Percentiles rank a stretch among this genome's conserved stretches.
These are phyloP conservation scores for Carallia brachiata DNA, from an alignment of 345 rosid species.

Conservation along the genomic window DNA sequence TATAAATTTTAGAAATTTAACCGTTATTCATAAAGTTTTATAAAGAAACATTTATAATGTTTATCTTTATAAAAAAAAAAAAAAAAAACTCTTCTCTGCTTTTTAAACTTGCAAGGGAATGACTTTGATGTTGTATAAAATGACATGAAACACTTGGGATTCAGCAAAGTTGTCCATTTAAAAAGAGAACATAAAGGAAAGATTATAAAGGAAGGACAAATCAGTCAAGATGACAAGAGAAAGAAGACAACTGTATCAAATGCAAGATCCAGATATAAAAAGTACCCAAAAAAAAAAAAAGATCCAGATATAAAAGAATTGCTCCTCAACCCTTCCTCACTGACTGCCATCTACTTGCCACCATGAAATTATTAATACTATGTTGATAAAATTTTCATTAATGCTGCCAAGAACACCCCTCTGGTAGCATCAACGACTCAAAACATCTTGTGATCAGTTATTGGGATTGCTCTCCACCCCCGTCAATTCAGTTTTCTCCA, in stretches of 20 bases:
- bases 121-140: not conserved
- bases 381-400: conserved; percentile 10
- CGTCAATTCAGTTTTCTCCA: conserved; percentile 13
- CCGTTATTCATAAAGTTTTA: no score
- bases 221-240: conserved; percentile 13
- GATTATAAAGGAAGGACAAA: not conserved
- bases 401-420: conserved; percentile 43
- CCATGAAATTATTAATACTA: conserved; percentile 25
- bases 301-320: conserved; percentile 19
- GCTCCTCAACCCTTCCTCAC: conserved; percentile 25
- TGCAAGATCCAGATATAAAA: conserved; percentile 26
- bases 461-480: conserved; percentile 25
- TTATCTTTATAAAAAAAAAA: not conserved
- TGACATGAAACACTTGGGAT: conserved; percentile 34
- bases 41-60: not conserved
- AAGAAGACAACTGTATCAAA: conserved; percentile 1
- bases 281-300: not conserved
- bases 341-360: conserved; percentile 46
- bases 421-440: conserved; percentile 47
- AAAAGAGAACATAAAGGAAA: not conserved
- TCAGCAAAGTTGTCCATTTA: conserved; percentile 31
- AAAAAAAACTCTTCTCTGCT: conserved; percentile 10
- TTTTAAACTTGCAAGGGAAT: conserved; percentile 44
- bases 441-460: conserved; percentile 23
- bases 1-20: no score